Percentiles rank a stretch among this genome's conserved stretches.
Conservation (phyloP, 345 rosid genomes). For the Excoecaria cochinchinensis region DNA sequence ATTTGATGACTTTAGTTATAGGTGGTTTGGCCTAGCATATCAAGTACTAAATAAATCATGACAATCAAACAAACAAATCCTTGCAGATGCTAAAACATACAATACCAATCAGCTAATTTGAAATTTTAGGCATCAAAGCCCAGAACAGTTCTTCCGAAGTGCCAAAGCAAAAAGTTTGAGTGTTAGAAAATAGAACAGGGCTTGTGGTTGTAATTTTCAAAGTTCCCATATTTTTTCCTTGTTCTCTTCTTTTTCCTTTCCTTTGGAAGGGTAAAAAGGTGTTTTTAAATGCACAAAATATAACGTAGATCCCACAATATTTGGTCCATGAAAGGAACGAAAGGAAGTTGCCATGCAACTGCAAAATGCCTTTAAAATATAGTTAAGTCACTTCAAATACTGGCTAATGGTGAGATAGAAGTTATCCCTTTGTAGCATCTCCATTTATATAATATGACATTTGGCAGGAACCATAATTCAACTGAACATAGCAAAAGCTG, state of each 20-base stretch:
- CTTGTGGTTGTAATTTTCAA: neutral
- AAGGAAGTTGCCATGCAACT: slow-evolving; percentile 4
- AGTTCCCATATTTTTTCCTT: neutral
- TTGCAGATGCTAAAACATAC: neutral
- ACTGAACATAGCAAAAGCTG: neutral
- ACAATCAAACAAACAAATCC: neutral
- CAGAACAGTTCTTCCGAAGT: neutral
- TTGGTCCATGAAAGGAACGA: neutral
- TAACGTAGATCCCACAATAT: neutral
- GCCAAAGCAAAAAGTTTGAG: neutral
- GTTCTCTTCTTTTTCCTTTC: too few species aligned
- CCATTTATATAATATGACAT: slow-evolving; percentile 11
- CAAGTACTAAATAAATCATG: neutral
- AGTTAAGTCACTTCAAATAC: too few species aligned
- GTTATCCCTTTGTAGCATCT: slow-evolving; percentile 10
- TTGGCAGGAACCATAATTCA: neutral
- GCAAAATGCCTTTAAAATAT: too few species aligned
- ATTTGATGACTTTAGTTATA: neutral
- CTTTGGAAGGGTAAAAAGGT: too few species aligned
- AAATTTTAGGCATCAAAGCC: neutral
- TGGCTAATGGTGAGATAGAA: neutral
- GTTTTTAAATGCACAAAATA: too few species aligned
- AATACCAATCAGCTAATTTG: neutral
- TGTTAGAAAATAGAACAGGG: neutral
- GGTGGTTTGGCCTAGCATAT: neutral